Conservation (phyloP, 2,329 filamentous ascomycete species). For the Penicillium sp. region DNA sequence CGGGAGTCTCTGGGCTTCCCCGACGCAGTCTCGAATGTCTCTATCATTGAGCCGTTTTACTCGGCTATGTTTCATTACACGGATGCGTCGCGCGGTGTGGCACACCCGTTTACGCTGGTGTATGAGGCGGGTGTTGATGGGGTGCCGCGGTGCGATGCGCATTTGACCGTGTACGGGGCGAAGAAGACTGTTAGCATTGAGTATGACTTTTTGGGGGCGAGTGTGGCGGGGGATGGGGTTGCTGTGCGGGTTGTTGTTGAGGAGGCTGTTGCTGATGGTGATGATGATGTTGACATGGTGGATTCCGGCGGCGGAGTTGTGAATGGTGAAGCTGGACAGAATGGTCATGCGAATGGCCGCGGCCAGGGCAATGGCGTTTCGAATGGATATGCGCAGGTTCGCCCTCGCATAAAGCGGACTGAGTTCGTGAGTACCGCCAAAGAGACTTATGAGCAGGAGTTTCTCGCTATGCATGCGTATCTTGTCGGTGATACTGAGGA, state of each 20-base stretch:
- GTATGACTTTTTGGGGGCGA: conserved; percentile 58
- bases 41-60: conserved; percentile 47
- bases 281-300: conserved; percentile 20
- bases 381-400: background rate
- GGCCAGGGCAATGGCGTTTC: background rate
- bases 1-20: conserved; percentile 57
- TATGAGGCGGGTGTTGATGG: conserved; percentile 61
- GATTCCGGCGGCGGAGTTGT: background rate
- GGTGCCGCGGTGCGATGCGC: conserved; percentile 49
- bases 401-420: conserved; percentile 22
- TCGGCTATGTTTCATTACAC: conserved; percentile 40
- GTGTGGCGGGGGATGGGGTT: conserved; percentile 51
- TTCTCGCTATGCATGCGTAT: conserved; percentile 41
- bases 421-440: conserved; percentile 38
- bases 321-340: background rate
- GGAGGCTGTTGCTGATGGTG: conserved; percentile 22
- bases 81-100: conserved; percentile 13
- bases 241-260: conserved; percentile 51
- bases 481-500: conserved; percentile 29
- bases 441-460: conserved; percentile 41
- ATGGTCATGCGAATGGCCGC: background rate
- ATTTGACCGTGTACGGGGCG: conserved; percentile 52
- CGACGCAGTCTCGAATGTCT: conserved; percentile 48
- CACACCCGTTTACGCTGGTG: conserved; percentile 51
- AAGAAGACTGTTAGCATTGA: conserved; percentile 58